phyloP scores from a whole-genome alignment of 495 filamentous ascomycete genomes.

The Aspergillus haitiensis region DNA sequence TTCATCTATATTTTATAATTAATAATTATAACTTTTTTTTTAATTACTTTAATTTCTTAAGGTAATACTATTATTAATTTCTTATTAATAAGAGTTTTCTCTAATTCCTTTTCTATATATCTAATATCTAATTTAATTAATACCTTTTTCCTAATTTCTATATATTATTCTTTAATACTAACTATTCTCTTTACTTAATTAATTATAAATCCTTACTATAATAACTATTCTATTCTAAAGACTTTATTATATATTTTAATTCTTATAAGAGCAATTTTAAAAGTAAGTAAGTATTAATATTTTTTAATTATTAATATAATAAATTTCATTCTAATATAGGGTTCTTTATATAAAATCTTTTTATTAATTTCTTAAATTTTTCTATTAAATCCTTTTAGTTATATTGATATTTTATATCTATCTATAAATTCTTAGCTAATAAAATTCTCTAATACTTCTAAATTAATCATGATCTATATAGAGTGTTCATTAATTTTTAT shows the following conservation, averaged over 20 bases:
- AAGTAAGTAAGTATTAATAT: background rate
- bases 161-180: background rate
- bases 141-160: background rate
- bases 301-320: background rate
- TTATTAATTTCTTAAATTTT: constrained; percentile 9
- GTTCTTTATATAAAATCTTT: constrained; percentile 2
- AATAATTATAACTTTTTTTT: background rate
- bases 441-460: constrained; percentile 13
- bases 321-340: background rate
- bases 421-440: constrained; percentile 16
- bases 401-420: constrained; percentile 4
- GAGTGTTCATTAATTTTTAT: background rate
- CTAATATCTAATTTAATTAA: background rate
- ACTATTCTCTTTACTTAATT: constrained; percentile 9
- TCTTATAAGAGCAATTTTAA: background rate
- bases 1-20: background rate
- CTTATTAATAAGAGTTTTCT: background rate
- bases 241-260: constrained; percentile 1
- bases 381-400: background rate
- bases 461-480: background rate
- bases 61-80: background rate
- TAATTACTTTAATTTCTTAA: background rate
- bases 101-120: background rate
- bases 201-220: constrained; percentile 11
- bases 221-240: constrained; percentile 3